Evolutionary conservation across 345 rosid genomes (phyloP), one percentile per base, ranked within the genome.

Genomic region (Gossypium longicalyx): DNA sequence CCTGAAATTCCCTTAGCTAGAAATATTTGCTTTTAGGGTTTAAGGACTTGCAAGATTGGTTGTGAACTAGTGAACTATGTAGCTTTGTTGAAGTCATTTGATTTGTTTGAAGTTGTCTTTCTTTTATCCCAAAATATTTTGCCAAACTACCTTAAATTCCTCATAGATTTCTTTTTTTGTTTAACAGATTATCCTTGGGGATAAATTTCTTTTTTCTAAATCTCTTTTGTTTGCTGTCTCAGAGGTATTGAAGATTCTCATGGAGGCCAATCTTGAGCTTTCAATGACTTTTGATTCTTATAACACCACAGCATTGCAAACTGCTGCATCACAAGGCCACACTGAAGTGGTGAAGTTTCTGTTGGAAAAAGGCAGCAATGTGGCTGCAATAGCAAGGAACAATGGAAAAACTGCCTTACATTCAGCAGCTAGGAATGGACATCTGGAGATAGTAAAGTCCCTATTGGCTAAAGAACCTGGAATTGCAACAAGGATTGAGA

Each of bases 301-400:
- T 3, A 94, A 94, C 80, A 89, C 93, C 17, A 94, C 98, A 0
- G 90, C 93, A 1, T 73, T 94, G 68, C 95, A 91, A 74, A 85
- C 97, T 1, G 97, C 98, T 0, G 93, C 99, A 19, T 82, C 92
- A 0, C 97, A 88, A 43, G 98, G 99, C 8, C 98, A 95, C 63
- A 60, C 77, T 16, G 89, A 89, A 72, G 86, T 89, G 16, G 96
- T 92, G 54, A 82, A 80, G 65, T 88, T 86, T 74, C 81, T 92
- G 47, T 76, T 95, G 83, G 98, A 88, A 56, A 83, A 78, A 58
- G 85, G 85, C 64, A 83, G 89, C 72, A 85, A 80, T 68, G 65
- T 92, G 13, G 91, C 88, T 3, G 70, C 77, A 10, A 90, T 95
- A 45, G 91, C 93, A 0, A 89, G 59, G 79, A 89, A 81, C 79